Evolutionary conservation across 768 basidiomycete species (phyloP), one percentile per base, ranked within the genome.

Genomic region (Tricholoma sp.): DNA sequence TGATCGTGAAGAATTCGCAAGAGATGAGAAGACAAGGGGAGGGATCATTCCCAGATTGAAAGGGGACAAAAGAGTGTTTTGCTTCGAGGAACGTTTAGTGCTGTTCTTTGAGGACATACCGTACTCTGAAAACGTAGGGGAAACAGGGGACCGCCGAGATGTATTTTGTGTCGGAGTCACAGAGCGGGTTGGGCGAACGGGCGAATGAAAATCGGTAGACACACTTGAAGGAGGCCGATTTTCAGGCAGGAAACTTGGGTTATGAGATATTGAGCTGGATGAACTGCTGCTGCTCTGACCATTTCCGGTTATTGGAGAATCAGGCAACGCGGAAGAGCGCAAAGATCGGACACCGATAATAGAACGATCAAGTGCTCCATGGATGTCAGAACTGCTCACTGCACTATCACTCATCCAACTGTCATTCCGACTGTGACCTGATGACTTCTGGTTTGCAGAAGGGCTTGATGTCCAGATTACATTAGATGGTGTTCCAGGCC

Each of bases 1-100:
- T 12, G 89, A 88, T 27, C 85, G 80, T 27, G 91, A 92, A 6
- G 88, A 88, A 60, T 85, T 91, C 14, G 79, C 80, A 16, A 88
- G 71, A 4, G 88, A 85, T 35, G 86, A 84, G 53, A 92, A 79
- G n/a, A 86, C 74, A 52, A 87, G 78, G 1, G 81, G 79, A 54
- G 83, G 80, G 34, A 80, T 80, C 34, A 80, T 69, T 46, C 74
- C 76, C 27, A 81, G 74, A 49, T 78, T 72, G 67, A 81, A 79
- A 50, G 83, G 82, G 50, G 81, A 79, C 41, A 77, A 73, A 18
- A 77, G 76, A 7, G 69, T 59, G 59, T 76, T 79, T 67, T 82
- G 86, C 60, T 77, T 80, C 5, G 85, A 84, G 6, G 84, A 79
- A 56, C 83, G 81, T 57, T 71, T 68, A 59, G 75, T 74, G 39